These are phyloP conservation scores for Eucalyptus erythrocorys DNA, from an alignment of 345 rosid genomes.

Conservation along the genomic window DNA sequence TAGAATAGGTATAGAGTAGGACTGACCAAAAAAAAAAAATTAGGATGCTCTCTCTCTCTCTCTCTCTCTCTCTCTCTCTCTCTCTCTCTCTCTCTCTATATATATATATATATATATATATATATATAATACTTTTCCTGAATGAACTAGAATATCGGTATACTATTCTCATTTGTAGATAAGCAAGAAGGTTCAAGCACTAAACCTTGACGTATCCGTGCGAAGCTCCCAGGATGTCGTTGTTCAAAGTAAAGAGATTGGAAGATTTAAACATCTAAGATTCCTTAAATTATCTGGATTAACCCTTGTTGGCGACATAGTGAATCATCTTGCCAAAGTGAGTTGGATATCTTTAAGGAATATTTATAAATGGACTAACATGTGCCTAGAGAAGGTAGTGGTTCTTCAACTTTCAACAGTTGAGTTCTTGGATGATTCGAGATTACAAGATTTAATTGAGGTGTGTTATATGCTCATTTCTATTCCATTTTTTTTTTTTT, in stretches of 20 bases:
- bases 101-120: too few relatives aligned
- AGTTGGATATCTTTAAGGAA: not conserved
- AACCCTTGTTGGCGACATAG: not conserved
- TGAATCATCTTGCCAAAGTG: not conserved
- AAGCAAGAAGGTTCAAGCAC: not conserved
- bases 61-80: too few relatives aligned
- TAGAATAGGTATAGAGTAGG: too few relatives aligned
- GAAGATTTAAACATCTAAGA: not conserved
- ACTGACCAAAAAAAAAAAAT: too few relatives aligned
- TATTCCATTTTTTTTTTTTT: not conserved
- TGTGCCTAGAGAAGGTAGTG: not conserved
- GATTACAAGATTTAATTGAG: not conserved
- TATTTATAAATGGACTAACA: not conserved
- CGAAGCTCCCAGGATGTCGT: rapidly evolving
- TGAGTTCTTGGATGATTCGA: not conserved
- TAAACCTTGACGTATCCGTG: not conserved
- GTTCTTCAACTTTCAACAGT: rapidly evolving
- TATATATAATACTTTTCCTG: not conserved
- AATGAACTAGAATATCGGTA: not conserved
- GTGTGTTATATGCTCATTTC: not conserved
- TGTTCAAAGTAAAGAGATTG: not conserved
- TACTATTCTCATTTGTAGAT: not conserved
- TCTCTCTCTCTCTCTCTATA: too few relatives aligned
- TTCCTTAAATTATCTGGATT: not conserved
- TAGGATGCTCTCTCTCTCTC: too few relatives aligned